These are phyloP conservation scores for Stagonosporopsis chrysanthemi DNA, from an alignment of 2,329 filamentous ascomycete genomes.

Conservation along the genomic window DNA sequence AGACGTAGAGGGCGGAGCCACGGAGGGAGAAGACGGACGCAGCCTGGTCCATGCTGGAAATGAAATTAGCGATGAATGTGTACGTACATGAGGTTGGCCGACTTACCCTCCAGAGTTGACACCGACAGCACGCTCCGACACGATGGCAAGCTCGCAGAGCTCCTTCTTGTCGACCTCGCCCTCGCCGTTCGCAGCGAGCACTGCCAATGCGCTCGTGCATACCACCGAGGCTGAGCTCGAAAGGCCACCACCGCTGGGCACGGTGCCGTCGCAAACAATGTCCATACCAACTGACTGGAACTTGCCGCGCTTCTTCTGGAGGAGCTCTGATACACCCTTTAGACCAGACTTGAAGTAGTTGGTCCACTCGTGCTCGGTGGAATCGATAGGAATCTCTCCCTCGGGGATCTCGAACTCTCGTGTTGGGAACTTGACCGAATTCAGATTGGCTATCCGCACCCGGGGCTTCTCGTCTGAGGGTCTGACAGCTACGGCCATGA, in stretches of 20 bases:
- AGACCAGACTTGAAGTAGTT: conserved; percentile 98
- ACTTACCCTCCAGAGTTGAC: conserved; percentile 92
- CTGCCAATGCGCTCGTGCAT: conserved; percentile 85
- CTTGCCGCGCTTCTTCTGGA: conserved; percentile 71
- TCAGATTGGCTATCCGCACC: conserved; percentile 82
- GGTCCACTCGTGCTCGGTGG: conserved; percentile 88
- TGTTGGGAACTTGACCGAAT: conserved; percentile 75
- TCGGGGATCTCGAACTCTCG: conserved; percentile 76
- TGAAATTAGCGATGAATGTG: conserved; percentile 29
- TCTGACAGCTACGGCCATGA: conserved; percentile 77
- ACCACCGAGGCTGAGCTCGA: conserved; percentile 95
- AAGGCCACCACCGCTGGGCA: conserved; percentile 89
- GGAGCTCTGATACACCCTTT: conserved; percentile 77
- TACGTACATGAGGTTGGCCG: background rate
- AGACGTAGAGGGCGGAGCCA: conserved; percentile 87
- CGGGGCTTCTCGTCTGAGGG: conserved; percentile 63
- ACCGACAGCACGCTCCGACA: conserved; percentile 91
- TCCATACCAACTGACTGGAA: conserved; percentile 81
- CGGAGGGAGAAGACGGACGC: conserved; percentile 92
- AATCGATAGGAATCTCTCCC: conserved; percentile 72
- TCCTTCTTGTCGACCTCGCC: conserved; percentile 85
- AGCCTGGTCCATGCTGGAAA: conserved; percentile 87
- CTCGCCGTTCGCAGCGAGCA: conserved; percentile 85
- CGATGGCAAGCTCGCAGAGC: conserved; percentile 89
- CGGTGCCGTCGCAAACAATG: conserved; percentile 87